phyloP scores from a whole-genome alignment of 106 monocot genomes.

The Platanthera guangdongensis region DNA sequence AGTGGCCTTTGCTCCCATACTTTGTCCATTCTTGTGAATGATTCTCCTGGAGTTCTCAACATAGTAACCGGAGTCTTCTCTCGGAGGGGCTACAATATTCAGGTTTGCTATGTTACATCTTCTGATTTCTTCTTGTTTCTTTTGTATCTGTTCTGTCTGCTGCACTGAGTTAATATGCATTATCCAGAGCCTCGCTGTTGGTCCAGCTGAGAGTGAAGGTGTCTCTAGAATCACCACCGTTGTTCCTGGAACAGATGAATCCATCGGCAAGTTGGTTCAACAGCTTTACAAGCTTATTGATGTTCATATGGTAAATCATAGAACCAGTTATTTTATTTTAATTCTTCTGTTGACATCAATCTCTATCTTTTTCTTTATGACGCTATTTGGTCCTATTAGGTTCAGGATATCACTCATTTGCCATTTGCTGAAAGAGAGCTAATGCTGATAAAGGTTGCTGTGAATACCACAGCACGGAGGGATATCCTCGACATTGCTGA shows the following conservation, averaged over 20 bases:
- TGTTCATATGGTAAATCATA: constrained; percentile 56
- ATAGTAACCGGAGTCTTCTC: constrained; percentile 90
- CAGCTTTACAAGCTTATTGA: constrained; percentile 92
- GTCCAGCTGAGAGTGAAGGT: constrained; percentile 68
- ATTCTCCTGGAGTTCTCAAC: constrained; percentile 85
- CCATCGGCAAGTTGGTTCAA: constrained; percentile 73
- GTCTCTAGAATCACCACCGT: constrained; percentile 91
- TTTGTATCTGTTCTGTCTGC: not conserved
- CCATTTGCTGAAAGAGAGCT: constrained; percentile 94
- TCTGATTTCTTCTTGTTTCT: constrained; percentile 2
- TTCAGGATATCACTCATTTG: constrained; percentile 66
- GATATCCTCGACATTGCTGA: constrained; percentile 86
- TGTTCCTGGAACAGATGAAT: constrained; percentile 85
- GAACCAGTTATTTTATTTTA: not conserved
- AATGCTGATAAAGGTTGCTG: constrained; percentile 95
- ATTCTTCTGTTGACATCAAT: not conserved
- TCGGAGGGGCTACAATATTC: constrained; percentile 96
- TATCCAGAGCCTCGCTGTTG: constrained; percentile 89
- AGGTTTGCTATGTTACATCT: constrained; percentile 32
- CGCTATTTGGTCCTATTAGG: constrained; percentile 30
- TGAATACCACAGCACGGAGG: constrained; percentile 73
- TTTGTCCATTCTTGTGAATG: constrained; percentile 83
- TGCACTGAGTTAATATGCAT: not conserved
- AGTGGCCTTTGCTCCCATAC: constrained; percentile 86
- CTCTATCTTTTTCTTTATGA: not conserved